Evolutionary conservation across 768 basidiomycete genomes (phyloP).

Genomic region (Tricholoma furcatifolium): DNA sequence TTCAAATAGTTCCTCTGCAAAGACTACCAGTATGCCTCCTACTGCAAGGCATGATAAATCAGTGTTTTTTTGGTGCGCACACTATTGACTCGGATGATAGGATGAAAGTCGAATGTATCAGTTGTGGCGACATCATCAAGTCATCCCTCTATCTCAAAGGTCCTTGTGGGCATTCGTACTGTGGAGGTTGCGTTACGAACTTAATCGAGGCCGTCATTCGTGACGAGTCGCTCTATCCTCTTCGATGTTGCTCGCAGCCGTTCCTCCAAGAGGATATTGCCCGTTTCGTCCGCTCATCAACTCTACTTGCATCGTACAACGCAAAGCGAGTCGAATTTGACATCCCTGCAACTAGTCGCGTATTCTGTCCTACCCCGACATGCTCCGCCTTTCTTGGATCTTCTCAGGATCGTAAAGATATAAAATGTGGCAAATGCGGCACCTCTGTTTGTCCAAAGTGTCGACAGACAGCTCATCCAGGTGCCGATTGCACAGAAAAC

Average conservation of each 20-base stretch:
- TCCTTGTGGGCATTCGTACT: conserved; percentile 38
- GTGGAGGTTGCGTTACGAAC: conserved; percentile 28
- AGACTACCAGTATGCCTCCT: background rate
- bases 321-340: conserved; percentile 16
- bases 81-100: too few relatives aligned
- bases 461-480: conserved; percentile 44
- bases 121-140: conserved; percentile 14
- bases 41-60: too few relatives aligned
- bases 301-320: conserved; percentile 3
- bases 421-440: conserved; percentile 42
- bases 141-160: conserved; percentile 16
- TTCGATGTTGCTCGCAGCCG: conserved; percentile 36
- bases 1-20: background rate
- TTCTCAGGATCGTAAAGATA: conserved; percentile 11
- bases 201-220: conserved; percentile 33
- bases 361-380: conserved; percentile 29
- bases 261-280: conserved; percentile 21
- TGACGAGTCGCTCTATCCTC: conserved; percentile 41
- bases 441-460: conserved; percentile 44
- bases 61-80: too few relatives aligned
- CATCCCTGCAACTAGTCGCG: conserved; percentile 12
- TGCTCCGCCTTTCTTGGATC: conserved; percentile 45
- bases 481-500: conserved; percentile 41
- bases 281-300: background rate
- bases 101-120: conserved; percentile 13